phyloP scores from a whole-genome alignment of 202 grass and related monocot genomes.

The Musa balbisiana region DNA sequence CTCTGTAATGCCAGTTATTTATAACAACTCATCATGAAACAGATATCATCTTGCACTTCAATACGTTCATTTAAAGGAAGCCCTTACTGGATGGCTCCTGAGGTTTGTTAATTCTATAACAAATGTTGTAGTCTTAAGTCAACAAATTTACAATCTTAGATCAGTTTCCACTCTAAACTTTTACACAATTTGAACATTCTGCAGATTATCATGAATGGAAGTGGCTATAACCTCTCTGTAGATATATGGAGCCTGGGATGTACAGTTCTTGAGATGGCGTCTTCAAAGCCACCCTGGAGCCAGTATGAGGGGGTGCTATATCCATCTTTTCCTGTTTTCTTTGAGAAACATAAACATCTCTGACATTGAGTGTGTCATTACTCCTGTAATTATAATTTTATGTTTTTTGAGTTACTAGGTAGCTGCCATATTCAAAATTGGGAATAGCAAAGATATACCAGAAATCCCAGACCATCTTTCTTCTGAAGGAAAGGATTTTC shows the following conservation, averaged over 20 bases:
- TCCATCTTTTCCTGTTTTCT: not conserved
- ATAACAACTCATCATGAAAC: conserved; percentile 26
- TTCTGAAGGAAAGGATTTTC: conserved; percentile 63
- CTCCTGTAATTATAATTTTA: not conserved
- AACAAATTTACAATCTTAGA: not conserved
- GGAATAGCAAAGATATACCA: conserved; percentile 94
- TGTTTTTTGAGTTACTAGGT: conserved; percentile 41
- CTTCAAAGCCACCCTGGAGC: conserved; percentile 87
- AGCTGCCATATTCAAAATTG: conserved; percentile 96
- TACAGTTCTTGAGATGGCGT: conserved; percentile 95
- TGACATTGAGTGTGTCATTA: not conserved
- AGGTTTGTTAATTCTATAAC: conserved; percentile 35
- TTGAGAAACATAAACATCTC: not conserved
- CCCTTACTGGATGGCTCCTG: conserved; percentile 99
- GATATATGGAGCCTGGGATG: conserved; percentile 99
- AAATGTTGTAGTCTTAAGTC: not conserved
- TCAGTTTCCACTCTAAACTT: not conserved
- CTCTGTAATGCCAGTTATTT: not conserved
- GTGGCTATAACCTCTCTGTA: conserved; percentile 94
- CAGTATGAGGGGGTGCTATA: conserved; percentile 79
- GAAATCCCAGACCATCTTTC: conserved; percentile 87
- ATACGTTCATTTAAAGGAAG: conserved; percentile 99
- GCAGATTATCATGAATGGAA: conserved; percentile 70
- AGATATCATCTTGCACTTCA: conserved; percentile 92
- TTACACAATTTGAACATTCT: conserved; percentile 10